phyloP scores from a whole-genome alignment of 78 protist genomes.

The Guillardia theta region DNA sequence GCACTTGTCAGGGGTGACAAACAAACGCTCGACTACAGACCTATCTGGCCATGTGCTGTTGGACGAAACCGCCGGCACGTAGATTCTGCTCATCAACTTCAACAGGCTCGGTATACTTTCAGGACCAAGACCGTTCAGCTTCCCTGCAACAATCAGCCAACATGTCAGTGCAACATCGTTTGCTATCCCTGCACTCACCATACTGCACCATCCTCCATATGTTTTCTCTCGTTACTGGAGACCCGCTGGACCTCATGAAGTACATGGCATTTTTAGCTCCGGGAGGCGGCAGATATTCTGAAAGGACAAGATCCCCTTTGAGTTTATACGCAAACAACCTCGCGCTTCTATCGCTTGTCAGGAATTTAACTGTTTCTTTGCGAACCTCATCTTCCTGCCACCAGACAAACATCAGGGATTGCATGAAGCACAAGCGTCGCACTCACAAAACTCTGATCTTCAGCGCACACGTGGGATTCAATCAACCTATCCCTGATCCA shows the following conservation, averaged over 20 bases:
- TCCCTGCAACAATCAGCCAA: neutral
- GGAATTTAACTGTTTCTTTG: neutral
- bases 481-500: neutral
- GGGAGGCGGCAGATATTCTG: neutral
- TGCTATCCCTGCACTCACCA: neutral
- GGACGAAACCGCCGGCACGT: neutral
- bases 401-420: neutral
- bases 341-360: neutral
- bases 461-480: neutral
- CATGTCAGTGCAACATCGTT: neutral
- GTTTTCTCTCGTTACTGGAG: neutral
- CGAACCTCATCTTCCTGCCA: neutral
- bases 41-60: conserved; percentile 66
- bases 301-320: neutral
- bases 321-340: neutral
- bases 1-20: no score
- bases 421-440: neutral
- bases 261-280: neutral
- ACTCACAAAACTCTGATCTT: neutral
- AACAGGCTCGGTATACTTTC: conserved; percentile 36
- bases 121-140: neutral
- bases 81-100: neutral
- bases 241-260: neutral
- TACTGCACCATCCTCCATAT: neutral
- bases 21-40: no score